These are phyloP conservation scores for Chernovozyma aurita DNA, from an alignment of 1,139 yeast genomes.

Conservation along the genomic window DNA sequence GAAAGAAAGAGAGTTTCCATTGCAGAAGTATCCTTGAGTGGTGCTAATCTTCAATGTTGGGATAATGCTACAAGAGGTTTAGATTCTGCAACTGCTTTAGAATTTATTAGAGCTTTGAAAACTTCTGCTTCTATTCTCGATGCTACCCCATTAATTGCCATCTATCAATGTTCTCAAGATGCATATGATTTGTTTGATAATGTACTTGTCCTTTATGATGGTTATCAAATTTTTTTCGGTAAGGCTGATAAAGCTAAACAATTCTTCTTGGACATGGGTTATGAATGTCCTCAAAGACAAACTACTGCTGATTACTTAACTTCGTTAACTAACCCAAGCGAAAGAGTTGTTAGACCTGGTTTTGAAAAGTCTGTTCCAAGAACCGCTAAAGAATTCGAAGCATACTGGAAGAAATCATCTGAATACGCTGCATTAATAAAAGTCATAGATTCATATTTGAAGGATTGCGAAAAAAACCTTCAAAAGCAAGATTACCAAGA, in stretches of 20 bases:
- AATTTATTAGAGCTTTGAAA: constrained; percentile 66
- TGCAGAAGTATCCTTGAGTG: constrained; percentile 37
- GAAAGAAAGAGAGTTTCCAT: constrained; percentile 43
- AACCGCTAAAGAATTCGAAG: constrained; percentile 65
- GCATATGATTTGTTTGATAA: constrained; percentile 69
- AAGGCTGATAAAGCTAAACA: constrained; percentile 52
- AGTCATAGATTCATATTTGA: constrained; percentile 31
- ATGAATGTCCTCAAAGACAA: constrained; percentile 23
- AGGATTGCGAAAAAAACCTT: constrained; percentile 8
- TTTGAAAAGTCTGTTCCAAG: constrained; percentile 61
- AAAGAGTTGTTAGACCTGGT: constrained; percentile 44
- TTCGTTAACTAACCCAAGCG: constrained; percentile 53
- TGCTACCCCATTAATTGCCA: constrained; percentile 67
- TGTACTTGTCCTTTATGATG: constrained; percentile 68
- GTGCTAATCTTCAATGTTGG: constrained; percentile 49
- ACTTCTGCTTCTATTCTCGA: constrained; percentile 56
- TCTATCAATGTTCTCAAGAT: constrained; percentile 79
- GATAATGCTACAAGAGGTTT: constrained; percentile 61
- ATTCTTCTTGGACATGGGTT: constrained; percentile 65
- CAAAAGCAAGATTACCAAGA: constrained; percentile 13
- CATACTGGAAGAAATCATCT: constrained; percentile 58
- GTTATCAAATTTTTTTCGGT: constrained; percentile 76
- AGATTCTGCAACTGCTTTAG: constrained; percentile 62
- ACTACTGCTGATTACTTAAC: constrained; percentile 14
- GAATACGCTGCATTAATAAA: constrained; percentile 34